These are phyloP conservation scores for Dacryopinax spathularia DNA, from an alignment of 768 basidiomycete genomes.

Conservation along the genomic window DNA sequence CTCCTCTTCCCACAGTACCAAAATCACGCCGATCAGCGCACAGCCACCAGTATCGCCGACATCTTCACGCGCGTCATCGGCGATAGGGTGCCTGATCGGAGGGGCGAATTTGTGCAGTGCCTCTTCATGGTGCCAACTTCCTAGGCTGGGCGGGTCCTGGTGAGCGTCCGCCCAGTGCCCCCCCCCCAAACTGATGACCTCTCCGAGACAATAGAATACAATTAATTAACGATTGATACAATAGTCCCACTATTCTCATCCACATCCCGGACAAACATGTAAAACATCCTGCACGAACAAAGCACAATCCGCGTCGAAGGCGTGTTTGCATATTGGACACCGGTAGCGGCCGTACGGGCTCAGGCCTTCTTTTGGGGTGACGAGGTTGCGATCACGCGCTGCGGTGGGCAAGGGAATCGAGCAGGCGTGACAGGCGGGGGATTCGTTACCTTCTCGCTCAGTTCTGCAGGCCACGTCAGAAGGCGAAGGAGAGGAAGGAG, in stretches of 20 bases:
- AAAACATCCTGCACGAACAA: conserved; percentile 90
- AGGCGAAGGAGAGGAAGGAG: neutral
- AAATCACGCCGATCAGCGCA: too few species aligned
- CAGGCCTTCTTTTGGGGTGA: conserved; percentile 47
- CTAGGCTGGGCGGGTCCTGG: too few species aligned
- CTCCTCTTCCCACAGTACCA: too few species aligned
- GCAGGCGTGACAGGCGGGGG: conserved; percentile 59
- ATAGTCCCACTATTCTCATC: neutral
- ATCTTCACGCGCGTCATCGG: too few species aligned
- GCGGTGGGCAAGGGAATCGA: conserved; percentile 45
- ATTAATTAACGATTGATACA: neutral
- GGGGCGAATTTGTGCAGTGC: too few species aligned
- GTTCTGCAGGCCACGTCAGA: conserved; percentile 20
- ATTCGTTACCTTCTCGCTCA: conserved; percentile 25
- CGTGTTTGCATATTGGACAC: conserved; percentile 69
- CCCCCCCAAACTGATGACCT: too few species aligned
- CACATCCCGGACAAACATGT: conserved; percentile 70
- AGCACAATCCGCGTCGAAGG: conserved; percentile 94
- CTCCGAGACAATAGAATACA: too few species aligned
- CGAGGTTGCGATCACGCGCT: neutral
- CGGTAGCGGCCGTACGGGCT: conserved; percentile 78
- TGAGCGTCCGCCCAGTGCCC: too few species aligned
- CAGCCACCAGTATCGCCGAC: too few species aligned
- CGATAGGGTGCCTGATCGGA: too few species aligned
- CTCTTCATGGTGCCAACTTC: too few species aligned